Percentiles rank a stretch among this genome's conserved stretches.
phyloP scores from a whole-genome alignment of 805 yeast genomes.

The Metschnikowia bowlesiae region DNA sequence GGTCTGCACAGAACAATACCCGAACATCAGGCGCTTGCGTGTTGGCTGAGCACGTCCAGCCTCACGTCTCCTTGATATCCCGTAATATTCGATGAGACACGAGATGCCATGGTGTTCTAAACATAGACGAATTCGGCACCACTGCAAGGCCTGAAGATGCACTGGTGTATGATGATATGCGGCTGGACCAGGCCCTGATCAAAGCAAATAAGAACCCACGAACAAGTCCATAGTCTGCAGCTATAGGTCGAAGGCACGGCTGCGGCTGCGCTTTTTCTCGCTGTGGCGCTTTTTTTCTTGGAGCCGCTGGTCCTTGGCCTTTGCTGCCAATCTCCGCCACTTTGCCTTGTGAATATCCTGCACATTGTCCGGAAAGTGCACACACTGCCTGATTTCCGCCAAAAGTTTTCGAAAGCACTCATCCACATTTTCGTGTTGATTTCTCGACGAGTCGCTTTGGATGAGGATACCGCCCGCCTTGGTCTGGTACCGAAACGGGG shows the following conservation, averaged over 20 bases:
- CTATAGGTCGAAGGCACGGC: slow-evolving; percentile 30
- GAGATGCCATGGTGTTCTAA: no score
- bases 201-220: no score
- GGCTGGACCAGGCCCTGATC: no score
- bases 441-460: slow-evolving; percentile 57
- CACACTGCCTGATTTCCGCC: slow-evolving; percentile 44
- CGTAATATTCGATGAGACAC: no score
- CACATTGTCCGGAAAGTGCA: slow-evolving; percentile 46
- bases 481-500: slow-evolving; percentile 50
- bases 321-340: slow-evolving; percentile 44
- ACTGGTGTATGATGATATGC: no score
- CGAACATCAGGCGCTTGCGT: no score
- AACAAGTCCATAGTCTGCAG: no score
- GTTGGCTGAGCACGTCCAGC: no score
- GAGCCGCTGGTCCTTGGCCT: slow-evolving; percentile 29
- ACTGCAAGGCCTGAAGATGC: no score
- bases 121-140: no score
- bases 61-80: no score
- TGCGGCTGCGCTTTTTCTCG: slow-evolving; percentile 35
- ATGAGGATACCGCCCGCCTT: slow-evolving; percentile 53
- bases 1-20: no score
- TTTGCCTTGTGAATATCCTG: slow-evolving; percentile 43
- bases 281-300: slow-evolving; percentile 33
- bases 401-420: slow-evolving; percentile 60
- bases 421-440: slow-evolving; percentile 52